Base-by-base conservation (phyloP, 805 yeast genomes). In the Cyberlindnera suaveolens region DNA sequence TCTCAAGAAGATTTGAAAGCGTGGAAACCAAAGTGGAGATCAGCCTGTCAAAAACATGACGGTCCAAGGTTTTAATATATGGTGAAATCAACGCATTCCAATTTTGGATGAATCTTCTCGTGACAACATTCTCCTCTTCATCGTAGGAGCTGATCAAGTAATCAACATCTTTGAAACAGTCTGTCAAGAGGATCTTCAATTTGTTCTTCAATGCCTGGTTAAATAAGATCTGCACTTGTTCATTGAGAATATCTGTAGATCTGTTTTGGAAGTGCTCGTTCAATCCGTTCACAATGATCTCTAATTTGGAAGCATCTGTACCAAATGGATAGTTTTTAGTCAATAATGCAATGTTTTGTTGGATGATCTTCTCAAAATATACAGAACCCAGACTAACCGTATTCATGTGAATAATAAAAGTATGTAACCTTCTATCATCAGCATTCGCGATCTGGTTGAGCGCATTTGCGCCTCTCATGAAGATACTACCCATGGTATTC, bases 51-150 rank as follows among this genome's bases (percentile, higher is more conserved):
- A 72, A 85, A 17, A 80, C 76, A 6, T 68, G 66, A 13, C 74
- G 68, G 44, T 81, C 77, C 42, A 85, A 60, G 1, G 78, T 71
- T 48, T 75, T 76, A 41, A 68, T 70, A 56, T 81, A 86, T 3
- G 96, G 96, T 3, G 70, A 61, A 44, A 86, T 70, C 39, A 85
- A 53, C 0, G 67, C 53, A 38, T 73, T 74, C 96, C 96, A 89
- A 18, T 74, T 77, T 11, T 61, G 64, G 20, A 77, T 66, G 58
- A 90, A 87, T 35, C 66, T 71, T 17, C 75, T 66, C 3, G 74
- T 58, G 17, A 57, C 60, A 0, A 58, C 50, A 38, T 62, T 48
- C 37, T 66, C 66, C 29, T 63, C 68, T 36, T 65, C 68, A 42
- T 66, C 65, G 29, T 57, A 51, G 4, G 57, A 40, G 7, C 50